phyloP scores from a whole-genome alignment of 768 basidiomycete genomes.

The Ephemerocybe angulata region DNA sequence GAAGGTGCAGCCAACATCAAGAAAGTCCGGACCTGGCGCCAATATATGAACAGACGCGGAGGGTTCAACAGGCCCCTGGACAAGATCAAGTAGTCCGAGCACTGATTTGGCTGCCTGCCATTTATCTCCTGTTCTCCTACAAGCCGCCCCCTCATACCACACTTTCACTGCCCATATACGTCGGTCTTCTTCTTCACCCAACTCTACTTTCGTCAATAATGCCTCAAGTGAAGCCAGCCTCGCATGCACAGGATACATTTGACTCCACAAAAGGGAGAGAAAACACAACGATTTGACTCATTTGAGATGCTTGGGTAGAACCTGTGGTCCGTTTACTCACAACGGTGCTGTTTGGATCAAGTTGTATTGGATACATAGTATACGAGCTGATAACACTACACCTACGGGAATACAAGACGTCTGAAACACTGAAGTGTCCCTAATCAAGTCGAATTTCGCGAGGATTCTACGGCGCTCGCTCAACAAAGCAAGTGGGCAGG shows the following conservation, averaged over 20 bases:
- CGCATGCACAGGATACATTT: too few species aligned
- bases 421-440: too few species aligned
- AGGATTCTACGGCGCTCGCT: too few species aligned
- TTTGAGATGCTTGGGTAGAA: too few species aligned
- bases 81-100: constrained; percentile 79
- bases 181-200: not conserved
- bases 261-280: too few species aligned
- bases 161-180: not conserved
- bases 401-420: not conserved
- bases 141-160: not conserved
- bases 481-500: too few species aligned
- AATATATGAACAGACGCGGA: constrained; percentile 96
- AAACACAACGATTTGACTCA: too few species aligned
- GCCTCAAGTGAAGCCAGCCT: too few species aligned
- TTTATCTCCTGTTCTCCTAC: not conserved
- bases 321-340: too few species aligned
- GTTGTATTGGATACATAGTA: constrained; percentile 4
- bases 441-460: too few species aligned
- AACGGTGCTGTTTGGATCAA: not conserved
- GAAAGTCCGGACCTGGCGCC: constrained; percentile 89
- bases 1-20: constrained; percentile 64
- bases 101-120: not conserved
- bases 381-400: constrained; percentile 2
- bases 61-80: constrained; percentile 91
- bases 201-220: too few species aligned